Conservation (phyloP, 1,284 basidiomycete species). For the Ceratorhiza oryzae-sativae region DNA sequence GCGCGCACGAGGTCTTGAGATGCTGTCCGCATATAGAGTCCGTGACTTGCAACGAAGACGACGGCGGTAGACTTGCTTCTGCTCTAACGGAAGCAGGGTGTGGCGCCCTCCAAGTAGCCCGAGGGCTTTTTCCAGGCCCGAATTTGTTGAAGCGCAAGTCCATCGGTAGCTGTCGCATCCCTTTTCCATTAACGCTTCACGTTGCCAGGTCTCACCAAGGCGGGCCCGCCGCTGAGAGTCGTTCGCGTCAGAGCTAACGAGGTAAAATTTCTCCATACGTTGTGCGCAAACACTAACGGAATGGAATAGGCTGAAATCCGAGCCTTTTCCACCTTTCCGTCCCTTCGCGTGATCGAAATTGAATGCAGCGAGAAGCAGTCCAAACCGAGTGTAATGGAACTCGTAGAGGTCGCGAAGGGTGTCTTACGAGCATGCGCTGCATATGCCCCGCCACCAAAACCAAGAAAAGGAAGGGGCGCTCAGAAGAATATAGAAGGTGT, state of each 20-base stretch:
- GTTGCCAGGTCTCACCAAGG: not conserved
- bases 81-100: conserved; percentile 6
- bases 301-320: not conserved
- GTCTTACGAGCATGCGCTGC: not conserved
- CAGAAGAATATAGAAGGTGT: not conserved
- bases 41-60: conserved; percentile 17
- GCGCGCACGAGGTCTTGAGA: conserved; percentile 15
- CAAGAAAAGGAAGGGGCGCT: not conserved
- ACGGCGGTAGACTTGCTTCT: conserved; percentile 3
- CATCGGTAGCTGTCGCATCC: too few relatives aligned
- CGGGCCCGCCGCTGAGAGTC: not conserved
- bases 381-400: not conserved
- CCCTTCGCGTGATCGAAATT: conserved; percentile 3
- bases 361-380: not conserved
- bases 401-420: not conserved
- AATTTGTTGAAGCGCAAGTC: not conserved
- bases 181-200: not conserved
- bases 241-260: not conserved
- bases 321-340: not conserved
- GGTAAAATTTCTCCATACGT: not conserved
- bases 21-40: not conserved
- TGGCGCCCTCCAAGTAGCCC: not conserved
- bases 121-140: not conserved
- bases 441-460: not conserved
- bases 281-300: not conserved